Base-by-base conservation (phyloP, 2,329 filamentous ascomycete species). In the Emericellopsis cladophorae region DNA sequence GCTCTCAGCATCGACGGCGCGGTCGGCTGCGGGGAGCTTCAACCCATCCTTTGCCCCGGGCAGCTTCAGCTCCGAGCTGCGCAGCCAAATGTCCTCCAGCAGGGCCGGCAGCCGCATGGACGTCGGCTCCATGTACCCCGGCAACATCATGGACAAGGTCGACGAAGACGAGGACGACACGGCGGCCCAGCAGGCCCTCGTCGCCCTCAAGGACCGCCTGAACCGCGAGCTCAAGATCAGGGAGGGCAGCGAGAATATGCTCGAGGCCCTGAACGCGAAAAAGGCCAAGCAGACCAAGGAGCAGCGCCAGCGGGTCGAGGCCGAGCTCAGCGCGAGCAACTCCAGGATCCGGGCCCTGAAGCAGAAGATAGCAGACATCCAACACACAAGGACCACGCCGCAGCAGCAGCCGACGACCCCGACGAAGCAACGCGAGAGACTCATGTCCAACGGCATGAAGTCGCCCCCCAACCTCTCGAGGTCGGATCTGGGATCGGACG, bases 201-300 rank as follows among this genome's bases (percentile, higher is more conserved):
- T 79, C 18, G 70, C 76, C 40, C 72, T 95, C 46, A 81, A 83
- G 53, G 89, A 95, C 51, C 77, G 82, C 54, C 81, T 98, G 48
- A 90, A 88, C 50, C 90, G 93, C 54, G 93, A 98, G 65, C 81
- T 89, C 65, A 96, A 96, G 69, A 96, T 98, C 57, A 95, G 94
- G 61, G 84, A 90, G 53, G 92, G 92, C 16, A 95, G 90, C 43
- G 92, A 98, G 67, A 98, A 98, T 58, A 81, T 98, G 76, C 70
- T 98, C 32, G 92, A 98, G 65, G 92, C 92, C 11, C 66, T 98
- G 48, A 87, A 95, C 58, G 76, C 80, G 36, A 98, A 98, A 63
- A 95, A 94, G 60, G 83, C 86, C 36, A 98, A 96, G 64, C 90
- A 96, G 59, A 84, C 84, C 47, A 93, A 89, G 57, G 90, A 90